Percentiles rank a stretch among this genome's conserved stretches.
phyloP scores from a whole-genome alignment of 768 basidiomycete genomes.

The Termitomyces sp. region DNA sequence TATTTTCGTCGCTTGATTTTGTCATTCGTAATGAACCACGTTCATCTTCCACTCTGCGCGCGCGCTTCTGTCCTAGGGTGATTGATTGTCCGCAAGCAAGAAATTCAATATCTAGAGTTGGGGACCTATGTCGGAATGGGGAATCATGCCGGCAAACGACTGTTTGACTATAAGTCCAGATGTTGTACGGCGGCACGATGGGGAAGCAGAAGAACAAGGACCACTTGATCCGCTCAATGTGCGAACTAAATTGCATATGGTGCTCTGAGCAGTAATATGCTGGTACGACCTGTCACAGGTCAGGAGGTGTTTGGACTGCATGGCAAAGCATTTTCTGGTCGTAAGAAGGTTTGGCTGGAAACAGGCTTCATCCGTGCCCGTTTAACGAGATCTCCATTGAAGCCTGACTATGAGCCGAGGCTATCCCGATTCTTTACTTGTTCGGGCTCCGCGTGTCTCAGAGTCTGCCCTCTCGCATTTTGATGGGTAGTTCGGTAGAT shows the following conservation, averaged over 20 bases:
- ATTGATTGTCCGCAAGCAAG: constrained; percentile 35
- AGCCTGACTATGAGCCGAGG: too few relatives aligned
- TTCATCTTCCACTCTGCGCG: constrained; percentile 29
- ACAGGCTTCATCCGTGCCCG: not conserved
- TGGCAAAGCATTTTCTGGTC: not conserved
- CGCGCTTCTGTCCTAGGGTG: constrained; percentile 32
- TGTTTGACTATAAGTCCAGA: constrained; percentile 41
- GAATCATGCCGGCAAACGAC: constrained; percentile 61
- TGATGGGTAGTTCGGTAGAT: too few relatives aligned
- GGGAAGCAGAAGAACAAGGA: constrained; percentile 33
- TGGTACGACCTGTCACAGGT: not conserved
- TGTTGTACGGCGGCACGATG: constrained; percentile 51
- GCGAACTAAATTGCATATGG: not conserved
- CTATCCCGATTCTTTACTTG: not conserved
- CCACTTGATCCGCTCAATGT: constrained; percentile 41
- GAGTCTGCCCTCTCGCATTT: not conserved
- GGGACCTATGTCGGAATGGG: constrained; percentile 35
- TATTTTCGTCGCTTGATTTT: not conserved
- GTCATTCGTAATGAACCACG: constrained; percentile 1
- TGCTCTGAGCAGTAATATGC: not conserved
- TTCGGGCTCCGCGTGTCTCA: not conserved
- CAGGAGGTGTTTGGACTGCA: too few relatives aligned
- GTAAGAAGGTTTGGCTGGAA: not conserved
- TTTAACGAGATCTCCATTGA: too few relatives aligned
- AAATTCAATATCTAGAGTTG: constrained; percentile 41